Conservation (phyloP, 805 yeast species). For the Suhomyces emberorum region DNA sequence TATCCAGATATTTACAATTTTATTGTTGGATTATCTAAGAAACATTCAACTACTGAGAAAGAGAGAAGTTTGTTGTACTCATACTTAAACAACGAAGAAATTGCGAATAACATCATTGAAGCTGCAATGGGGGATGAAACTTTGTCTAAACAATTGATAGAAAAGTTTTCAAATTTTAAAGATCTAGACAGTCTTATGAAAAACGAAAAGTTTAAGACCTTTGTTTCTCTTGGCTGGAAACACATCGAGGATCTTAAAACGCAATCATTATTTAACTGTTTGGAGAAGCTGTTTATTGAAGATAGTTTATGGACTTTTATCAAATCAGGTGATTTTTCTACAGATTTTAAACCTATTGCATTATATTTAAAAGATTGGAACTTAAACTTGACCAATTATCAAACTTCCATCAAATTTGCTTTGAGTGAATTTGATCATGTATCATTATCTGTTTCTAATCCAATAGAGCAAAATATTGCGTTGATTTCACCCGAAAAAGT, state of each 20-base stretch:
- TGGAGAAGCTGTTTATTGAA: neutral
- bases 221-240: constrained; percentile 14
- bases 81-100: constrained; percentile 13
- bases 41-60: constrained; percentile 16
- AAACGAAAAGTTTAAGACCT: neutral
- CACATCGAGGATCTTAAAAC: constrained; percentile 7
- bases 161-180: constrained; percentile 4
- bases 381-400: constrained; percentile 25
- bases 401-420: constrained; percentile 13
- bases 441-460: constrained; percentile 45
- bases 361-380: constrained; percentile 4
- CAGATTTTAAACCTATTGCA: constrained; percentile 14
- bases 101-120: constrained; percentile 18
- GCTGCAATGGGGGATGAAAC: constrained; percentile 1
- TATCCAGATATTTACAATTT: constrained; percentile 26
- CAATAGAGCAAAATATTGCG: constrained; percentile 41
- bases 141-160: neutral
- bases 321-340: constrained; percentile 1
- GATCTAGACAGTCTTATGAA: neutral
- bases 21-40: constrained; percentile 28
- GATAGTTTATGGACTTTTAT: constrained; percentile 12
- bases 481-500: constrained; percentile 12
- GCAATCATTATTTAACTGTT: constrained; percentile 10
- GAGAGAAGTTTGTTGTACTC: constrained; percentile 15
- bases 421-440: constrained; percentile 11